Evolutionary conservation across 75 land plant species (phyloP), one percentile per base, ranked within the genome.

Genomic region (Adiantum capillusveneris): DNA sequence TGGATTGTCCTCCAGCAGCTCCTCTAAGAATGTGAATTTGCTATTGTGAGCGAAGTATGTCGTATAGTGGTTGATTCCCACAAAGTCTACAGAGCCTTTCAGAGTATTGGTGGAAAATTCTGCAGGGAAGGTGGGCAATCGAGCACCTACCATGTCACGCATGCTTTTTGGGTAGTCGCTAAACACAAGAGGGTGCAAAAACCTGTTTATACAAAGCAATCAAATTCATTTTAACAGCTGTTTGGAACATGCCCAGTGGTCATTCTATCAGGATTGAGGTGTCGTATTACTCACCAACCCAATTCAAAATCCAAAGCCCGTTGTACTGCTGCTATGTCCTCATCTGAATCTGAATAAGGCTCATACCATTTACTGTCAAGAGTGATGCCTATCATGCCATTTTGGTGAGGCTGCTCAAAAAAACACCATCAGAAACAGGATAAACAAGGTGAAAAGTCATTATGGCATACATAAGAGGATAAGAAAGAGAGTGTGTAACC

Each of bases 41-140:
- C 55, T 53, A 25, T 53, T 24, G 24, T 72, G 49, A 0, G 73
- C 89, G 67, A 85, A 88, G 17, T 66, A 53, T 29, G 89, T 71
- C 11, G 93, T 84, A 34, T 88, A 88, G 44, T 88, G 93, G 49
- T 88, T 88, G 60, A 88, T 71, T 34, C 93, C 93, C 59, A 85
- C 60, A 61, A 88, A 88, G 34, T 88, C 93, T 18, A 80, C 44
- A 22, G 93, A 76, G 19, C 75, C 81, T 41, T 18, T 58, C 5
- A 88, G 50, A 34, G 9, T 9, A 3, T 50, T 18, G 9, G 43
- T 57, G 22, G 85, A 66, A 11, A 56, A 44, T 18, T 69, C 66
- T 9, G 31, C 53, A 7, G 78, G 65, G 29, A 88, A 78, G 22
- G 43, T 12, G 2, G 93, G 93, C 43, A 88, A 62, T 36, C 93